Evolutionary conservation across 129 eudicot genomes (phyloP), one percentile per base, ranked within the genome.

Genomic region (Erigeron canadensis): DNA sequence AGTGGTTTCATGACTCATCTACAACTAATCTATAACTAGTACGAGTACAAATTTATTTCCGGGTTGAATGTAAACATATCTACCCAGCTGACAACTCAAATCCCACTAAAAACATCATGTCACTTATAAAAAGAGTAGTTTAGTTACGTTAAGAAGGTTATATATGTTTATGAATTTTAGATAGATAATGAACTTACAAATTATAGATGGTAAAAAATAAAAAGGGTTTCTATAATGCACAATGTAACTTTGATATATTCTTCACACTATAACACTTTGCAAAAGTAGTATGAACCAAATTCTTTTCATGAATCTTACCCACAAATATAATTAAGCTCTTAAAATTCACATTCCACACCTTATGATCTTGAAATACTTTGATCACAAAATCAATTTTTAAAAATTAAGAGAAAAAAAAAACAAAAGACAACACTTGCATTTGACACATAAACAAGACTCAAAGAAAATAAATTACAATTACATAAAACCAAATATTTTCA

Each of bases 301-400:
- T 48, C 51, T 48, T 72, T 74, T 18, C 67, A 10, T 74, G 59
- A 67, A 55, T 57, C 56, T 66, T 42, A 15, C 9, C 8, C 16
- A 57, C 45, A 12, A 56, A 56, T 65, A 76, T 17, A 8, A 17
- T 28, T 28, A 28, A 28, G 42, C 78, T 74, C 78, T 51, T 74
- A 56, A 66, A 75, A 41, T 63, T 13, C 81, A 53, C 50, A 61
- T 12, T 66, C 37, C 81, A 77, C 77, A 53, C 81, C 60, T 63
- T 70, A 70, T 77, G 72, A 77, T 63, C 72, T 77, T 70, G 77
- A 70, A 70, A 77, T 43, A 58, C 64, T 45, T 70, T 12, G 71
- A 77, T n/a, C 70, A 11, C 81, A 77, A 63, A 62, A 51, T 38
- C 72, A 77, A 51, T 67, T 67, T 43, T 43, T 43, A 6, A 6